A percentile compares a stretch with the other conserved stretches of the same genome.
Conservation (phyloP, 2,329 filamentous ascomycete species). For the Aspergillus melleus region DNA sequence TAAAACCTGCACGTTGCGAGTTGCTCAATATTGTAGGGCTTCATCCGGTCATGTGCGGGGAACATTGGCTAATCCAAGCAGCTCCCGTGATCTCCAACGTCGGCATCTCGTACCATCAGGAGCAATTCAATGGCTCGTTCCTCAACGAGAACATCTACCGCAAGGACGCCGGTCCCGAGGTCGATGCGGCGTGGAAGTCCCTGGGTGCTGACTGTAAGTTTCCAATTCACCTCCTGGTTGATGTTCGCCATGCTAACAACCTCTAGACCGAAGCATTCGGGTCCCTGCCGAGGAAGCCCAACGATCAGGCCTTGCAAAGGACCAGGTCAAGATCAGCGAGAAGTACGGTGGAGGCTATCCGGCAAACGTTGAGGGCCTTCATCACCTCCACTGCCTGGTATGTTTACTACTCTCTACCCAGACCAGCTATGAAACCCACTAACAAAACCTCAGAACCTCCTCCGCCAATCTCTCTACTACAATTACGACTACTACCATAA, state of each 20-base stretch:
- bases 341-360: slow-evolving; percentile 59
- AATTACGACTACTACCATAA: slow-evolving; percentile 60
- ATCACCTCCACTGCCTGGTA: slow-evolving; percentile 55
- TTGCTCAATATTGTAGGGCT: slow-evolving; percentile 26
- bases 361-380: slow-evolving; percentile 33
- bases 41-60: not conserved
- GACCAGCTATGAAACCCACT: not conserved
- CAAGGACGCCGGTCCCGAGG: slow-evolving; percentile 50
- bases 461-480: slow-evolving; percentile 60
- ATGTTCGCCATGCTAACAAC: not conserved
- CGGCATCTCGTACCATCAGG: slow-evolving; percentile 41
- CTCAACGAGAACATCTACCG: slow-evolving; percentile 57
- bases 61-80: slow-evolving; percentile 7
- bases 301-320: slow-evolving; percentile 51
- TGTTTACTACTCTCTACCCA: not conserved
- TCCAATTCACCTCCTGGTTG: not conserved
- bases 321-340: slow-evolving; percentile 57
- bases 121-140: slow-evolving; percentile 59
- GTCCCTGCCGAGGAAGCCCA: slow-evolving; percentile 53
- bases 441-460: slow-evolving; percentile 49
- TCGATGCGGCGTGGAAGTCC: slow-evolving; percentile 59
- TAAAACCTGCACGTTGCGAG: slow-evolving; percentile 22
- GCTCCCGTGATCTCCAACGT: slow-evolving; percentile 43
- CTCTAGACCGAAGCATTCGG: slow-evolving; percentile 48
- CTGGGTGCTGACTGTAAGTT: slow-evolving; percentile 53